Percentiles rank a stretch among this genome's conserved stretches.
Conservation (phyloP, 257 asterid species). For the Anisodus acutangulus region DNA sequence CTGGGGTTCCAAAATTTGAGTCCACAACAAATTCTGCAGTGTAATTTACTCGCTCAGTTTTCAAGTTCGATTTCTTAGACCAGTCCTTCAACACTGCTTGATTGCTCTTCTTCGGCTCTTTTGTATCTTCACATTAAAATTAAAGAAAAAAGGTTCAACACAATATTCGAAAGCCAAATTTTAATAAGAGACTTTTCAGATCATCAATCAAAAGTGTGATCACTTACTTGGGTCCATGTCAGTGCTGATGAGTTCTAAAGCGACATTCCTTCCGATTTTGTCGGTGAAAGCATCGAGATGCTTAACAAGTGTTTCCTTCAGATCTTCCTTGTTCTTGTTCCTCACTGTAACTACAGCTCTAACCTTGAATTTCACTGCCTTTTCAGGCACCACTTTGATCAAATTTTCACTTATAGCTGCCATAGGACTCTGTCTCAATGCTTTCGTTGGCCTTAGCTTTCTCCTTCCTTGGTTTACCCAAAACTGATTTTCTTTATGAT, state of each 20-base stretch:
- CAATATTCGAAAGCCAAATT: background rate
- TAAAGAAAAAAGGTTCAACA: background rate
- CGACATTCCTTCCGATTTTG: constrained; percentile 79
- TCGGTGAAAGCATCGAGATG: constrained; percentile 83
- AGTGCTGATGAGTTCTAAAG: constrained; percentile 69
- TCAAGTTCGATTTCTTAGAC: constrained; percentile 83
- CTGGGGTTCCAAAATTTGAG: constrained; percentile 80
- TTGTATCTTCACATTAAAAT: constrained; percentile 48
- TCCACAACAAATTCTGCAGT: constrained; percentile 77
- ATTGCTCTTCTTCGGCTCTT: constrained; percentile 71
- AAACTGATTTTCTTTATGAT: constrained; percentile 33
- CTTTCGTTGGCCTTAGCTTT: constrained; percentile 35
- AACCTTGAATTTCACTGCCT: constrained; percentile 72
- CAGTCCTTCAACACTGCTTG: constrained; percentile 75
- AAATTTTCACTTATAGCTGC: constrained; percentile 84
- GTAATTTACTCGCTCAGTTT: constrained; percentile 79
- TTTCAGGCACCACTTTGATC: constrained; percentile 70
- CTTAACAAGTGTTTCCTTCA: constrained; percentile 66
- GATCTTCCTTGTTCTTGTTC: constrained; percentile 78
- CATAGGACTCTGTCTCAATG: constrained; percentile 36
- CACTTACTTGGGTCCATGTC: constrained; percentile 83
- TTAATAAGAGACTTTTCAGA: background rate
- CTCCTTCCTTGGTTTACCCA: constrained; percentile 43
- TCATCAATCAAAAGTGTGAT: background rate
- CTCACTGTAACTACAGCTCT: constrained; percentile 84